These are phyloP conservation scores for Phanerochaete carnosa DNA, from an alignment of 768 basidiomycete genomes.

Conservation along the genomic window DNA sequence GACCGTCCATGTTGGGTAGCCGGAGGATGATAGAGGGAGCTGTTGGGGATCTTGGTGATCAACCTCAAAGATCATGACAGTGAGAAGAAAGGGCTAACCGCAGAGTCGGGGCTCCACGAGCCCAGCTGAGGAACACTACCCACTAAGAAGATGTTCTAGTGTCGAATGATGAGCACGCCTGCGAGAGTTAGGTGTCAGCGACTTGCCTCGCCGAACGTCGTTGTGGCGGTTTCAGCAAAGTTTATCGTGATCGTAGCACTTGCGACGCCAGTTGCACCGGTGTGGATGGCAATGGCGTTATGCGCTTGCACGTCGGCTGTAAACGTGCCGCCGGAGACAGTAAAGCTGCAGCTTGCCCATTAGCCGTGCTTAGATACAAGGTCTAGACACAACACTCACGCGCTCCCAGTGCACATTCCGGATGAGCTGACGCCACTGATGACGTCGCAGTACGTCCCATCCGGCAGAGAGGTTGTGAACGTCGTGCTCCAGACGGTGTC, in stretches of 20 bases:
- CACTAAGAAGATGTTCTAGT: slow-evolving; percentile 56
- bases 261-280: slow-evolving; percentile 28
- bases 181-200: background rate
- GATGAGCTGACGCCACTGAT: slow-evolving; percentile 41
- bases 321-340: slow-evolving; percentile 48
- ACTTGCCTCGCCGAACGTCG: slow-evolving; percentile 53
- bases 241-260: slow-evolving; percentile 36
- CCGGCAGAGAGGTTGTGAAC: slow-evolving; percentile 56
- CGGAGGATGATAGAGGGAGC: slow-evolving; percentile 50
- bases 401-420: slow-evolving; percentile 46
- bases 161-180: background rate
- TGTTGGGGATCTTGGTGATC: slow-evolving; percentile 15
- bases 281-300: slow-evolving; percentile 55
- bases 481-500: slow-evolving; percentile 52
- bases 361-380: background rate
- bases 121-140: slow-evolving; percentile 56
- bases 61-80: background rate
- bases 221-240: slow-evolving; percentile 54
- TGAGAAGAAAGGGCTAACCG: slow-evolving; percentile 32
- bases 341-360: slow-evolving; percentile 32
- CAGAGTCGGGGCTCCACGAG: slow-evolving; percentile 43
- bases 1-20: slow-evolving; percentile 53
- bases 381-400: slow-evolving; percentile 34
- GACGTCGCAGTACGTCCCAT: slow-evolving; percentile 64
- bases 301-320: slow-evolving; percentile 47